Evolutionary conservation across 768 basidiomycete species (phyloP).

Genomic region (Lanmaoa rubissima): DNA sequence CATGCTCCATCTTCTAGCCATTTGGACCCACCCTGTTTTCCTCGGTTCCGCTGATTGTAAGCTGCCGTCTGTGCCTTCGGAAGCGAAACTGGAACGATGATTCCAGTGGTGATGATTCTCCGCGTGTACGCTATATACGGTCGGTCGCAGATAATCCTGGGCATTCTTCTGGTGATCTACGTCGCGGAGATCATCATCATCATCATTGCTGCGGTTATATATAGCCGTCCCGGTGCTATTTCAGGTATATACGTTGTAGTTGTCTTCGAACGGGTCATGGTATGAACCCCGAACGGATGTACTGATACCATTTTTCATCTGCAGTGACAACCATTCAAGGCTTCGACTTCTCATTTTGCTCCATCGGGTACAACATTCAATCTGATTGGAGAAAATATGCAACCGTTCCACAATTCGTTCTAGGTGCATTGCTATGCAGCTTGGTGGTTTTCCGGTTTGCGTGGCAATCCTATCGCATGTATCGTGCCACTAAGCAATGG

Average conservation of each 20-base stretch:
- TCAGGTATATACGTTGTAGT: too few species aligned
- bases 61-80: background rate
- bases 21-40: background rate
- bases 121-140: background rate
- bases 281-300: background rate
- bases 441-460: too few species aligned
- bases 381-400: background rate
- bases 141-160: background rate
- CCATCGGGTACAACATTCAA: background rate
- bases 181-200: too few species aligned
- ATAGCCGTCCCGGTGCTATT: too few species aligned
- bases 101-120: background rate
- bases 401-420: background rate
- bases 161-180: background rate
- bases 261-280: background rate
- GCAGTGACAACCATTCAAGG: background rate
- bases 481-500: too few species aligned
- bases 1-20: background rate
- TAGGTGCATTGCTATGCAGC: background rate
- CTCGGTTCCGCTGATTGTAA: background rate
- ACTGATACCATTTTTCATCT: background rate
- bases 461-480: too few species aligned
- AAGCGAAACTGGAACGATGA: background rate
- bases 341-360: background rate
- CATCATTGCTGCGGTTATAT: too few species aligned